phyloP scores from a whole-genome alignment of 2,329 filamentous ascomycete genomes.

The Elsinoe australis region DNA sequence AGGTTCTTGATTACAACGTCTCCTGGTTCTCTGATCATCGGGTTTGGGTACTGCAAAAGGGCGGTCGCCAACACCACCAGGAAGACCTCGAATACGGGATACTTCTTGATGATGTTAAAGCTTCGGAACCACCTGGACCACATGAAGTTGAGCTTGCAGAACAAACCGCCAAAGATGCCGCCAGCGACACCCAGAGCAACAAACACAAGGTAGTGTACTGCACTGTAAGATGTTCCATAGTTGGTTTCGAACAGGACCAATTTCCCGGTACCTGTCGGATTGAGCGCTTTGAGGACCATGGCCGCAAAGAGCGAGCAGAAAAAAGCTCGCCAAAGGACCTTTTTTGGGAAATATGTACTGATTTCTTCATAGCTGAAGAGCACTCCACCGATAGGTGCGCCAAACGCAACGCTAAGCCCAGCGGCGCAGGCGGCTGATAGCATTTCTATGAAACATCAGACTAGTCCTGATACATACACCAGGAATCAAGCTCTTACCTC shows the following conservation, averaged over 20 bases:
- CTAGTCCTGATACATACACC: no score
- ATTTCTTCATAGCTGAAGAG: conserved; percentile 56
- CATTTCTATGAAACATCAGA: conserved; percentile 36
- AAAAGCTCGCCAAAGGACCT: conserved; percentile 53
- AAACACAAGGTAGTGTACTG: conserved; percentile 51
- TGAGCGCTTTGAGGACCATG: conserved; percentile 49
- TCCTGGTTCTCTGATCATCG: conserved; percentile 47
- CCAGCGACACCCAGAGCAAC: conserved; percentile 49
- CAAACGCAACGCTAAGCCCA: conserved; percentile 54
- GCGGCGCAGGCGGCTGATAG: conserved; percentile 51
- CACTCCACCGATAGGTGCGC: conserved; percentile 55
- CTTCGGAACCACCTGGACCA: conserved; percentile 51
- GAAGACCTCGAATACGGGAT: conserved; percentile 50
- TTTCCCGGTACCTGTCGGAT: conserved; percentile 53
- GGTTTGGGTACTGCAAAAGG: conserved; percentile 50
- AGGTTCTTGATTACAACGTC: conserved; percentile 51
- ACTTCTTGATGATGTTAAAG: conserved; percentile 45
- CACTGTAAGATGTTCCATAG: conserved; percentile 50
- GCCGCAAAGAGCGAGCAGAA: conserved; percentile 51
- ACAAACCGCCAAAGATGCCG: conserved; percentile 52
- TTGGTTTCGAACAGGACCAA: conserved; percentile 54
- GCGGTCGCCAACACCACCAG: conserved; percentile 48
- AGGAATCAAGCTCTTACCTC: conserved; percentile 22
- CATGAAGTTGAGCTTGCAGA: conserved; percentile 51
- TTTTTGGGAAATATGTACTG: conserved; percentile 52